Percentiles rank a stretch among this genome's conserved stretches.
These are phyloP conservation scores for Tylopilus sp. DNA, from an alignment of 768 basidiomycete species.

Conservation along the genomic window DNA sequence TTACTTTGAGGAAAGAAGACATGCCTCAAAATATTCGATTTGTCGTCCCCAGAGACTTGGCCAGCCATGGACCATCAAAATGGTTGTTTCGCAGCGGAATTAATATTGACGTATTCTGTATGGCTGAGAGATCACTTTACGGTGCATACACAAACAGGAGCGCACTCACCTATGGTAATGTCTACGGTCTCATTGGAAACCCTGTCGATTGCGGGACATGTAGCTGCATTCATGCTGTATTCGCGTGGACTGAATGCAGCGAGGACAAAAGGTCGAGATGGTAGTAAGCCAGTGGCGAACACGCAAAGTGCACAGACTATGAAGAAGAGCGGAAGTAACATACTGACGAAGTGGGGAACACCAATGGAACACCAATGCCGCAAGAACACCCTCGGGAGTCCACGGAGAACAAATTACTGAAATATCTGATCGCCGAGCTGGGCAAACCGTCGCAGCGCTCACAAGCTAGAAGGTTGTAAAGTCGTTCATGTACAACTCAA, in stretches of 20 bases:
- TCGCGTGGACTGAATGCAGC: conserved; percentile 37
- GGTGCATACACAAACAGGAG: conserved; percentile 4
- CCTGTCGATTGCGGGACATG: conserved; percentile 44
- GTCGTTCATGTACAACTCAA: no score
- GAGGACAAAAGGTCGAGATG: neutral
- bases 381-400: no score
- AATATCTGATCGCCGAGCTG: no score
- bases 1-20: neutral
- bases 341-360: no score
- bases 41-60: conserved; percentile 73
- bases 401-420: no score
- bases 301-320: no score
- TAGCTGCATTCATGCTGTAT: conserved; percentile 33
- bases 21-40: conserved; percentile 61
- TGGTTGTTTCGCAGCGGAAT: conserved; percentile 48
- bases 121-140: neutral
- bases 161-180: conserved; percentile 44
- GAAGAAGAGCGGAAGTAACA: no score
- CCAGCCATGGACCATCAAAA: conserved; percentile 79
- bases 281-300: conserved; percentile 1
- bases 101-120: conserved; percentile 59
- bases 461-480: no score
- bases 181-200: conserved; percentile 30
- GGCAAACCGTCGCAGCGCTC: no score
- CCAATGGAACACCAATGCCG: no score